These are phyloP conservation scores for Stachybotrys echinatus DNA, from an alignment of 2,329 filamentous ascomycete species.

Conservation along the genomic window DNA sequence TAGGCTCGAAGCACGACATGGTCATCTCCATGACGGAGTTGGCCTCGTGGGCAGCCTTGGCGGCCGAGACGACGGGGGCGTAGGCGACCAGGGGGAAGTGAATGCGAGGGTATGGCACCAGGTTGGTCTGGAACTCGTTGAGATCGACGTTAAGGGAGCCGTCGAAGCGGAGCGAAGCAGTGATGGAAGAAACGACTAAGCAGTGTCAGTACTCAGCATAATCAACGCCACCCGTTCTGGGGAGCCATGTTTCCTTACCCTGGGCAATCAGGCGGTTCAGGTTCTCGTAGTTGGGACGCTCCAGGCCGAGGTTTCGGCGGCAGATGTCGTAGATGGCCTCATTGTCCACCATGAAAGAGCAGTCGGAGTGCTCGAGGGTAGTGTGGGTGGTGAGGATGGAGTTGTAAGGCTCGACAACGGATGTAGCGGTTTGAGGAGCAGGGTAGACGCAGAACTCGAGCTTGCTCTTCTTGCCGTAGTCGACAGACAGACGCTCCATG, in stretches of 20 bases:
- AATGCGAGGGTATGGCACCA: constrained; percentile 97
- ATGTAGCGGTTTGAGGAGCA: constrained; percentile 92
- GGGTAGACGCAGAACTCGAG: constrained; percentile 99
- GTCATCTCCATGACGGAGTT: constrained; percentile 98
- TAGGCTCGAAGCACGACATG: constrained; percentile 98
- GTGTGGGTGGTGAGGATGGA: constrained; percentile 98
- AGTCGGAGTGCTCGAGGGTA: constrained; percentile 98
- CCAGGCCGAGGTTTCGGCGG: constrained; percentile 93
- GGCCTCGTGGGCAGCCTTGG: constrained; percentile 95
- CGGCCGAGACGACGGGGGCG: constrained; percentile 86
- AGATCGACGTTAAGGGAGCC: constrained; percentile 98
- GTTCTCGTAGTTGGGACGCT: constrained; percentile 98
- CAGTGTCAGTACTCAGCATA: too few species aligned
- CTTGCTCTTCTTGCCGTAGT: constrained; percentile 99
- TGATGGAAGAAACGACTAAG: constrained; percentile 93
- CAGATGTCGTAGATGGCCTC: constrained; percentile 99
- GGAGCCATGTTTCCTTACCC: constrained; percentile 44
- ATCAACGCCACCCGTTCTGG: background rate
- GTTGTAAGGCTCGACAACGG: constrained; percentile 99
- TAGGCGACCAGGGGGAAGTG: constrained; percentile 99
- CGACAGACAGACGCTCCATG: constrained; percentile 97
- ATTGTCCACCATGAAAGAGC: constrained; percentile 99
- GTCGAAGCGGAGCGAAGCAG: constrained; percentile 95
- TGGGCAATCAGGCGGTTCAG: constrained; percentile 98
- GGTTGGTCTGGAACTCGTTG: constrained; percentile 99